phyloP scores from a whole-genome alignment of 2,329 filamentous ascomycete genomes.

The Ilyonectria mors-panacis region DNA sequence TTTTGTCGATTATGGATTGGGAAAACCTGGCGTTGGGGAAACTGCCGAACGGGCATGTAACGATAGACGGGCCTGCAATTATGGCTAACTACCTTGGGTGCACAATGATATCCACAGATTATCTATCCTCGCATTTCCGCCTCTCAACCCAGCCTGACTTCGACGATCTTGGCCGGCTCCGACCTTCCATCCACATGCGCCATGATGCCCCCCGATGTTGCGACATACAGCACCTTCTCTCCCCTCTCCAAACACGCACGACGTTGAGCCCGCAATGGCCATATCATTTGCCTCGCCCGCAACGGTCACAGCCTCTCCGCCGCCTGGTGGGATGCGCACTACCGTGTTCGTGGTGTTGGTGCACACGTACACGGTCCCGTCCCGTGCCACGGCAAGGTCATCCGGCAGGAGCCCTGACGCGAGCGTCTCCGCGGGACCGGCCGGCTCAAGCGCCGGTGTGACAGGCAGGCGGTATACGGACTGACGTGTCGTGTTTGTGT shows the following conservation, averaged over 20 bases:
- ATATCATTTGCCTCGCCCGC: conserved; percentile 19
- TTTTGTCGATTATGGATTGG: conserved; percentile 43
- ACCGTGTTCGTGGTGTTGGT: conserved; percentile 41
- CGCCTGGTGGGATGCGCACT: conserved; percentile 18
- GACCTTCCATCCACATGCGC: conserved; percentile 38
- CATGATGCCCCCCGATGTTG: conserved; percentile 33
- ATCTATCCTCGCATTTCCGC: conserved; percentile 9
- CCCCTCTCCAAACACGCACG: conserved; percentile 32
- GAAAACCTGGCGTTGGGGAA: conserved; percentile 47
- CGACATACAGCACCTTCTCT: conserved; percentile 34
- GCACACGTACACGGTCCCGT: conserved; percentile 39
- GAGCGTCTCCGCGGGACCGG: conserved; percentile 35
- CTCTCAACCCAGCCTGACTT: conserved; percentile 29
- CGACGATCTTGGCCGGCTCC: conserved; percentile 39
- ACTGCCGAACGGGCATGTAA: conserved; percentile 40
- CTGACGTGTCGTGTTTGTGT: conserved; percentile 36
- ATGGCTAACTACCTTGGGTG: conserved; percentile 23
- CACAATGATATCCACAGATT: conserved; percentile 25
- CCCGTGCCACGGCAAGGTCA: conserved; percentile 36
- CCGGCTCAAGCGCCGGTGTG: conserved; percentile 17
- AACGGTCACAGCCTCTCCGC: conserved; percentile 18
- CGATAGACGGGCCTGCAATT: conserved; percentile 40
- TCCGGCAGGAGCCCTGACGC: conserved; percentile 32
- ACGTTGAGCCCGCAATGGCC: conserved; percentile 35
- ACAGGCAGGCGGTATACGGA: conserved; percentile 37